Evolutionary conservation across 1,284 basidiomycete genomes (phyloP).

Genomic region (Cutaneotrichosporon sp.): DNA sequence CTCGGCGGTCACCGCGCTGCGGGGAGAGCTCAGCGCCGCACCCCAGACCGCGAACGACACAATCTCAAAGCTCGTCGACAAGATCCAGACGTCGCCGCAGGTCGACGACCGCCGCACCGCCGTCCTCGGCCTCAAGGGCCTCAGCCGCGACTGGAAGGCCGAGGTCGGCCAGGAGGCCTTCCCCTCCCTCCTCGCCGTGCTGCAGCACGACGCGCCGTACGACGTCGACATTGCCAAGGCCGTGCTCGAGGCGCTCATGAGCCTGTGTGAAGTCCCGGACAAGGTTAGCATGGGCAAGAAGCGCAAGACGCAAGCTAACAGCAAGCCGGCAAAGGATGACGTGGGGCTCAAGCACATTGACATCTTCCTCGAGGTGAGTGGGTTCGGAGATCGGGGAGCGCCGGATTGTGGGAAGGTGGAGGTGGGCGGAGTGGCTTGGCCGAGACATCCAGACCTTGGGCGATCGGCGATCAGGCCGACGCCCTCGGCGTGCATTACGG

Average conservation of each 20-base stretch:
- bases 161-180: constrained; percentile 80
- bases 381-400: too few relatives aligned
- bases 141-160: constrained; percentile 84
- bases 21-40: constrained; percentile 50
- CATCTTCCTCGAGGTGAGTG: constrained; percentile 43
- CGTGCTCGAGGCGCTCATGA: constrained; percentile 78
- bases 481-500: too few relatives aligned
- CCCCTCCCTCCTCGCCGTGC: constrained; percentile 71
- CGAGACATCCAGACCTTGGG: too few relatives aligned
- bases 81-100: constrained; percentile 79
- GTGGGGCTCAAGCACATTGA: constrained; percentile 56
- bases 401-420: neutral
- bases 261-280: constrained; percentile 49
- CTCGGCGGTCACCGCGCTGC: constrained; percentile 51
- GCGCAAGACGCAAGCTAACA: constrained; percentile 3
- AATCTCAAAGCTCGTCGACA: constrained; percentile 81
- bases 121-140: constrained; percentile 86
- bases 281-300: constrained; percentile 34
- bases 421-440: neutral
- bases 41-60: constrained; percentile 81
- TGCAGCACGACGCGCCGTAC: constrained; percentile 81
- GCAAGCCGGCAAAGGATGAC: constrained; percentile 54
- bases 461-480: too few relatives aligned
- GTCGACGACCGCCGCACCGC: constrained; percentile 90
- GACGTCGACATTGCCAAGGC: constrained; percentile 90